Evolutionary conservation across 164 flowering plant species (phyloP).

Genomic region (Malania oleifera): DNA sequence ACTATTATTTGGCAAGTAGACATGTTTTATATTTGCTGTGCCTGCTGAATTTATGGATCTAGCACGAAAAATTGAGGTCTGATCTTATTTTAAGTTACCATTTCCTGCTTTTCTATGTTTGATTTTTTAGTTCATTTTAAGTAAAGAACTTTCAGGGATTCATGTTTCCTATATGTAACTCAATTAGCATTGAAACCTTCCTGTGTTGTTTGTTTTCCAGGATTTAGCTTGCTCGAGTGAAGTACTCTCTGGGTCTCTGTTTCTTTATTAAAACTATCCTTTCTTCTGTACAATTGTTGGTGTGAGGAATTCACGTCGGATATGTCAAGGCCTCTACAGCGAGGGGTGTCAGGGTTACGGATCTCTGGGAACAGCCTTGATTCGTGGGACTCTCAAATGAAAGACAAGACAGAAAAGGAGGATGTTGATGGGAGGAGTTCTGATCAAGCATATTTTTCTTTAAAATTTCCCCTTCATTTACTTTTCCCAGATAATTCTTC

Average conservation of each 20-base stretch:
- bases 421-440: constrained; percentile 35
- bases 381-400: constrained; percentile 61
- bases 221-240: not conserved
- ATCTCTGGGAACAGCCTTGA: constrained; percentile 39
- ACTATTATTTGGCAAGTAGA: not conserved
- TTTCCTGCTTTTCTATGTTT: constrained; percentile 4
- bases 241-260: not conserved
- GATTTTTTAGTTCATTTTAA: not conserved
- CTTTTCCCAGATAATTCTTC: constrained; percentile 37
- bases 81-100: constrained; percentile 11
- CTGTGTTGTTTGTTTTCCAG: not conserved
- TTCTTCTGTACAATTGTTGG: not conserved
- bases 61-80: constrained; percentile 1
- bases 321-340: constrained; percentile 77
- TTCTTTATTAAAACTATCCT: not conserved
- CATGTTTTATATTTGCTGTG: not conserved
- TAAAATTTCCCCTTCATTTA: constrained; percentile 40
- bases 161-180: not conserved
- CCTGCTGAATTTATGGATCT: constrained; percentile 20
- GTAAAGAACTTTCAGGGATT: not conserved
- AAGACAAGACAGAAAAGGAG: constrained; percentile 61
- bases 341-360: constrained; percentile 54
- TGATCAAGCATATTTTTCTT: constrained; percentile 32
- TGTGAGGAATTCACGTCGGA: constrained; percentile 18
- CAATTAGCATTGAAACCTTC: not conserved